These are phyloP conservation scores for Saccharomycopsis amapae DNA, from an alignment of 805 yeast species.

Conservation along the genomic window DNA sequence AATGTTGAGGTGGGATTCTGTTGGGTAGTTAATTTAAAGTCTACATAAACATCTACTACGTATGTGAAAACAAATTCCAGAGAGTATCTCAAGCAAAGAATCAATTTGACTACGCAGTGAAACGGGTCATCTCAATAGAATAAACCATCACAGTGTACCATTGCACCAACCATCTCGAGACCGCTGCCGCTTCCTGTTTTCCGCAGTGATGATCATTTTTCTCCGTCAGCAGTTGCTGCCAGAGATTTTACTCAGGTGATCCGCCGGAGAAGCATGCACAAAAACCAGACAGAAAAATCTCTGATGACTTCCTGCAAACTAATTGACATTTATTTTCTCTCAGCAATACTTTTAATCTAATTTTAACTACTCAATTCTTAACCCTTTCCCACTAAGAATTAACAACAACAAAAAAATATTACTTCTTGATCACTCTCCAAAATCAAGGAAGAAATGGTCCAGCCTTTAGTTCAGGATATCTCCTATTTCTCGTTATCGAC, in stretches of 20 bases:
- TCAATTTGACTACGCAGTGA: too few relatives aligned
- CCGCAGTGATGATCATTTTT: neutral
- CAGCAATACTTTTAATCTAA: neutral
- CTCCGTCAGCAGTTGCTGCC: neutral
- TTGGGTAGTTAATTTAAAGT: too few relatives aligned
- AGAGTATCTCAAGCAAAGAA: too few relatives aligned
- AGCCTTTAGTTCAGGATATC: constrained; percentile 42
- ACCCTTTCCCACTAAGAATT: neutral
- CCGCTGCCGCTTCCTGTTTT: neutral
- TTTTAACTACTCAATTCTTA: neutral
- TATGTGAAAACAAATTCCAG: too few relatives aligned
- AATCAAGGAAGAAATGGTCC: neutral
- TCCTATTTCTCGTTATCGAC: constrained; percentile 49
- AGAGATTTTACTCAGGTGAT: neutral
- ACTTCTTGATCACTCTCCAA: neutral
- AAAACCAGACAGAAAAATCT: neutral
- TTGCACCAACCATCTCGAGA: too few relatives aligned
- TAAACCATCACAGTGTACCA: too few relatives aligned
- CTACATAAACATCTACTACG: too few relatives aligned
- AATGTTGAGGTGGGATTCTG: too few relatives aligned
- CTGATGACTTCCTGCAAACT: neutral
- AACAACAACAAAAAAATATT: neutral
- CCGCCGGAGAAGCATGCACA: too few relatives aligned
- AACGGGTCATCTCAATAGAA: too few relatives aligned
- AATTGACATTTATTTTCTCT: neutral